phyloP scores from a whole-genome alignment of 495 filamentous ascomycete species.

The Penicillium coffeae region DNA sequence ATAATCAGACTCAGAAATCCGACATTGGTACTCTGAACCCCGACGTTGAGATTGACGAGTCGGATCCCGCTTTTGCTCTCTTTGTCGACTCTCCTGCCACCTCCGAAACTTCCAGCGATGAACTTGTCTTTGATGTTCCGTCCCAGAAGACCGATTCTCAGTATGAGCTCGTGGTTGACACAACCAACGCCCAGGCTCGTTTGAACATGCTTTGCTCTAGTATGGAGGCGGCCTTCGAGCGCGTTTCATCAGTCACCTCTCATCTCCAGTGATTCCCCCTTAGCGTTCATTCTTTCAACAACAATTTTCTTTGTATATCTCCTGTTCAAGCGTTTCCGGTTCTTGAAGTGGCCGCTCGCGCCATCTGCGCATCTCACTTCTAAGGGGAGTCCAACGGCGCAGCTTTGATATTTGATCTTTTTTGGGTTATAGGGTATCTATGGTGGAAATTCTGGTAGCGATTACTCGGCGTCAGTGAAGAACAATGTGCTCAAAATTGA shows the following conservation, averaged over 20 bases:
- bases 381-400: constrained; percentile 20
- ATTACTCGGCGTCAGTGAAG: constrained; percentile 20
- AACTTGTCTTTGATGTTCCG: constrained; percentile 50
- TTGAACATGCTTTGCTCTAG: constrained; percentile 46
- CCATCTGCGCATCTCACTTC: constrained; percentile 24
- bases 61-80: constrained; percentile 57
- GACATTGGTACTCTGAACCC: constrained; percentile 31
- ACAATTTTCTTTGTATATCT: constrained; percentile 23
- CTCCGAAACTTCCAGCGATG: constrained; percentile 10
- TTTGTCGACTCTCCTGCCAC: constrained; percentile 48
- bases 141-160: constrained; percentile 54
- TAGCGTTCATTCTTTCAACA: constrained; percentile 22
- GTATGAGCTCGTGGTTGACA: constrained; percentile 60
- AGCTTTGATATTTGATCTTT: constrained; percentile 12
- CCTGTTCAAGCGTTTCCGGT: constrained; percentile 12
- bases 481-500: constrained; percentile 21
- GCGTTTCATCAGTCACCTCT: constrained; percentile 44
- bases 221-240: constrained; percentile 49
- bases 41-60: constrained; percentile 55
- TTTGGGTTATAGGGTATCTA: constrained; percentile 14
- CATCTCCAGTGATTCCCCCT: constrained; percentile 44
- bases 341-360: constrained; percentile 7
- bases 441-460: constrained; percentile 25
- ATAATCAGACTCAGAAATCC: constrained; percentile 28
- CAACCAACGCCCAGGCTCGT: constrained; percentile 29